Percentiles rank a stretch among this genome's conserved stretches.
These are phyloP conservation scores for Aphanomyces invadans DNA, from an alignment of 352 stramenopile genomes.

Conservation along the genomic window DNA sequence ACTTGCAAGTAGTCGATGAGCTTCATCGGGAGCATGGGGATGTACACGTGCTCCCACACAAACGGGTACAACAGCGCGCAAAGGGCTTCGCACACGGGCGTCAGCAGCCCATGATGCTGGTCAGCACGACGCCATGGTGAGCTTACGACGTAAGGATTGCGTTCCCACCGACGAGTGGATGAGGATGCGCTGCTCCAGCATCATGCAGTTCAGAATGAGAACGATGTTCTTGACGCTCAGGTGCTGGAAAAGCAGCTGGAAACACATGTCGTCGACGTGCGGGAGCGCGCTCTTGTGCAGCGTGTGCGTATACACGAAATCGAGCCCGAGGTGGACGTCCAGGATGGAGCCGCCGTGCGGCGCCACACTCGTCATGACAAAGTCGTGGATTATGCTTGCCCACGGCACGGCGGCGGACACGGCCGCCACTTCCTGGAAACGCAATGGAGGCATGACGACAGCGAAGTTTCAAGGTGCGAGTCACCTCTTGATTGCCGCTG, in stretches of 20 bases:
- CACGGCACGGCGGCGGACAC: neutral
- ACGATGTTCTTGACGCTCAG: conserved; percentile 74
- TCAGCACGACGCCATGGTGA: no score
- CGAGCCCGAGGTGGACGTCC: conserved; percentile 33
- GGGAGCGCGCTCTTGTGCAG: conserved; percentile 48
- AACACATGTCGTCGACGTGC: conserved; percentile 70
- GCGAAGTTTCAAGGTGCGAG: neutral
- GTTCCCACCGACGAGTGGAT: conserved; percentile 65
- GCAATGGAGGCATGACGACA: neutral
- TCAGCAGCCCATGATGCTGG: conserved; percentile 66
- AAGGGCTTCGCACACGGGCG: conserved; percentile 68
- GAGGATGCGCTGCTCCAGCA: conserved; percentile 75
- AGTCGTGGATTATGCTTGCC: conserved; percentile 27
- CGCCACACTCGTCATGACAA: conserved; percentile 30
- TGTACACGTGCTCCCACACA: conserved; percentile 79
- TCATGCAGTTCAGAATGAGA: conserved; percentile 71
- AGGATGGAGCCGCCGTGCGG: conserved; percentile 34
- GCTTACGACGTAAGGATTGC: neutral
- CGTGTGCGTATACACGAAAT: conserved; percentile 48
- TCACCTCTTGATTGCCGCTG: conserved; percentile 15
- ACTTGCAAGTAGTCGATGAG: conserved; percentile 80
- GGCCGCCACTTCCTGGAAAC: neutral
- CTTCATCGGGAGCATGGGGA: conserved; percentile 72
- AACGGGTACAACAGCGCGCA: conserved; percentile 77
- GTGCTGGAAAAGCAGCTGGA: conserved; percentile 73